A percentile compares a stretch with the other conserved stretches of the same genome.
Conservation (phyloP, 345 rosid genomes). For the Salix brachista region DNA sequence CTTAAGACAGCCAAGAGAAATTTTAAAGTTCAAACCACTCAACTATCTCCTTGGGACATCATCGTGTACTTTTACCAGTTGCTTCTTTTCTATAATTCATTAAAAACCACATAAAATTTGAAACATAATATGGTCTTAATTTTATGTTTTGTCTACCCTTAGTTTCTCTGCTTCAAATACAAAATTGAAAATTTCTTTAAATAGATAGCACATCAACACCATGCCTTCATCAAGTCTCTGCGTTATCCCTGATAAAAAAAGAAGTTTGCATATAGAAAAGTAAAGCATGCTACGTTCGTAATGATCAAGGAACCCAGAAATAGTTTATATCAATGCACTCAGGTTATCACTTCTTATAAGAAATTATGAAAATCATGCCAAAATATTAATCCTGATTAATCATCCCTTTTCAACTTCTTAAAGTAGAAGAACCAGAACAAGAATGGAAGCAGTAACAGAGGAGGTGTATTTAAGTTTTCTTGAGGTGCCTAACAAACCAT, state of each 20-base stretch:
- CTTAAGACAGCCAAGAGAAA: not conserved
- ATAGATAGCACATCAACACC: not conserved
- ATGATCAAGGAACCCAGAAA: not conserved
- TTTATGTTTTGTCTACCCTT: too few species aligned
- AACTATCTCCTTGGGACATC: not conserved
- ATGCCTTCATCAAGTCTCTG: not conserved
- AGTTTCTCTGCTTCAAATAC: too few species aligned
- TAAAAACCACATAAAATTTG: not conserved
- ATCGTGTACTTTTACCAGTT: not conserved
- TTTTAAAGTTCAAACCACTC: not conserved
- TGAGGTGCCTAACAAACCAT: not conserved
- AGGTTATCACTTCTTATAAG: not conserved
- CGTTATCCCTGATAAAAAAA: not conserved
- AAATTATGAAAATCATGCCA: not conserved
- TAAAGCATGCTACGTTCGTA: not conserved
- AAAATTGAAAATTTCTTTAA: not conserved
- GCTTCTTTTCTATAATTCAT: not conserved
- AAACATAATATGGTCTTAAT: too few species aligned
- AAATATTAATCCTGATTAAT: not conserved
- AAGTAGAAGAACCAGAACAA: not conserved
- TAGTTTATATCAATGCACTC: not conserved
- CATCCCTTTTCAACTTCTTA: too few species aligned
- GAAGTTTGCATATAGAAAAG: not conserved
- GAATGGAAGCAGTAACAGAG: not conserved
- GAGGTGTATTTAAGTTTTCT: not conserved